Evolutionary conservation across 805 yeast species (phyloP).

Genomic region (Saturnispora dispora): DNA sequence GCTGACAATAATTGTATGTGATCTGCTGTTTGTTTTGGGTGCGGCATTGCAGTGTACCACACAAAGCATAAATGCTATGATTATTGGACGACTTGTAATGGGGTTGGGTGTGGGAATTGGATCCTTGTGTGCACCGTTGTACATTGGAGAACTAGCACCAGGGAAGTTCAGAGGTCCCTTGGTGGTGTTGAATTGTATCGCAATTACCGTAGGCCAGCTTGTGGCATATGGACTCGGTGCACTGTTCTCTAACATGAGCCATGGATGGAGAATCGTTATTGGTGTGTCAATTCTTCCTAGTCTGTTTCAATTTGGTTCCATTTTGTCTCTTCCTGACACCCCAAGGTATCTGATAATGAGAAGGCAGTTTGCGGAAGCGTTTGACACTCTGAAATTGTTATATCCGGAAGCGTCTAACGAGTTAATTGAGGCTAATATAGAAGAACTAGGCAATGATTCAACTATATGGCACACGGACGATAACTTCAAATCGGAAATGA

Average conservation of each 20-base stretch:
- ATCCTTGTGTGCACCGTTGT: constrained; percentile 83
- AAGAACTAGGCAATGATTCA: constrained; percentile 44
- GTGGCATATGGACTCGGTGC: constrained; percentile 92
- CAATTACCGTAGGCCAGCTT: constrained; percentile 91
- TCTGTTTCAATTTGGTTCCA: constrained; percentile 61
- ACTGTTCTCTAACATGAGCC: constrained; percentile 58
- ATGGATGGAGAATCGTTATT: constrained; percentile 91
- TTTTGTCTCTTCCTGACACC: constrained; percentile 86
- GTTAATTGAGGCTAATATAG: constrained; percentile 55
- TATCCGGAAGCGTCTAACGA: constrained; percentile 56
- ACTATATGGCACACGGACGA: constrained; percentile 32
- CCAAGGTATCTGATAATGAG: constrained; percentile 81
- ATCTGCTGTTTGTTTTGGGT: constrained; percentile 74
- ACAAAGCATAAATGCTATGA: constrained; percentile 79
- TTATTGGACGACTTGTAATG: constrained; percentile 81
- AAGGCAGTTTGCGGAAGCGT: constrained; percentile 57
- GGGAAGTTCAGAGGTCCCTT: constrained; percentile 83
- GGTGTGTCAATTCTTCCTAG: constrained; percentile 89
- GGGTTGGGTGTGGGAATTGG: constrained; percentile 97
- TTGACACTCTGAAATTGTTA: constrained; percentile 50
- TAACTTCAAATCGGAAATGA: constrained; percentile 33
- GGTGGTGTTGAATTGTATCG: constrained; percentile 78
- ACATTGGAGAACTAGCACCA: constrained; percentile 89
- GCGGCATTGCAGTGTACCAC: constrained; percentile 78
- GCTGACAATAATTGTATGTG: constrained; percentile 73